These are phyloP conservation scores for Scutellaria barbata DNA, from an alignment of 257 asterid genomes.

Conservation along the genomic window DNA sequence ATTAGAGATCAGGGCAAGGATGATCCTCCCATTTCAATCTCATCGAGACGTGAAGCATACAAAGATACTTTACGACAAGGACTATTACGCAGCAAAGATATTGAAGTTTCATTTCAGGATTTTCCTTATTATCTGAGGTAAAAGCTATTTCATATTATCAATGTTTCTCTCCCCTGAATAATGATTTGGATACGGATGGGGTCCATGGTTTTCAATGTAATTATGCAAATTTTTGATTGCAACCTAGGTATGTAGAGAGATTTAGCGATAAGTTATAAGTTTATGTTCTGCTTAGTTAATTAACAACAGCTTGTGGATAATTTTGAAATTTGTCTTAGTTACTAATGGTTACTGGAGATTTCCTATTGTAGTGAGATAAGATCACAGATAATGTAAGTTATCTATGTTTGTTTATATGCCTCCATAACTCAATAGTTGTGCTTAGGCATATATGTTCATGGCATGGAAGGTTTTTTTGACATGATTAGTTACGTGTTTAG, in stretches of 20 bases:
- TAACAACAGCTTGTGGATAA: neutral
- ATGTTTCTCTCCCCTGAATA: conserved; percentile 1
- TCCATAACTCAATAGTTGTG: neutral
- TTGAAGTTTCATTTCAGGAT: conserved; percentile 74
- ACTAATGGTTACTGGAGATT: conserved; percentile 4
- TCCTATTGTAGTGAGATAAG: conserved; percentile 13
- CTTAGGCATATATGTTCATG: neutral
- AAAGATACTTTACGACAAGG: conserved; percentile 73
- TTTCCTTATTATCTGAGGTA: conserved; percentile 94
- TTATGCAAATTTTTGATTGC: conserved; percentile 3
- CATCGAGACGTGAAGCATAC: conserved; percentile 71
- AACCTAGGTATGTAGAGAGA: neutral
- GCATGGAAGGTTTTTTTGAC: conserved; percentile 7
- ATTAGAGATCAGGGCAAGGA: conserved; percentile 55
- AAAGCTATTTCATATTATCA: conserved; percentile 22
- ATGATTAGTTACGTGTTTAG: conserved; percentile 9
- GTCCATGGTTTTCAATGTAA: neutral
- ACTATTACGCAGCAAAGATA: conserved; percentile 56
- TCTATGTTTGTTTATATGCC: neutral
- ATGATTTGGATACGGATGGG: neutral
- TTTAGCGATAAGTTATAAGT: conserved; percentile 19
- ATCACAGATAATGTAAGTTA: neutral
- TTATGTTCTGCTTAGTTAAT: conserved; percentile 1
- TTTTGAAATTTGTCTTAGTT: conserved; percentile 19
- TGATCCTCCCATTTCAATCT: conserved; percentile 57